Base-by-base conservation (phyloP, 331 rosid genomes). In the Malus hybrid region DNA sequence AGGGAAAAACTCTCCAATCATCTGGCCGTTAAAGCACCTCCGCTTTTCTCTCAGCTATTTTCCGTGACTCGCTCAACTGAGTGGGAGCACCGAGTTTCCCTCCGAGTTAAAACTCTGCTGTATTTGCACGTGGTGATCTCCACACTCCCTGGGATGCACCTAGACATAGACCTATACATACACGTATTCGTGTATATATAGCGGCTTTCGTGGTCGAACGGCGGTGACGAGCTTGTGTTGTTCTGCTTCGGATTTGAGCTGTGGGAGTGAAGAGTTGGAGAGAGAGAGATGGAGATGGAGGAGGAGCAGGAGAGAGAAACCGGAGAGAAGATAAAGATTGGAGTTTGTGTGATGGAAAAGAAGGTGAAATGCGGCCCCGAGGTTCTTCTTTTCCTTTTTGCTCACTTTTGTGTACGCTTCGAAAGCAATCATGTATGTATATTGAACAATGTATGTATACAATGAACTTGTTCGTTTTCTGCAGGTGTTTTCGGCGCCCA, bases 311-410 rank as follows among this genome's bases (percentile, higher is more conserved):
- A n/a, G 67, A 72, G 52, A 39, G 34, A 3, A 3, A 59, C 62
- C 20, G 84, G 76, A 67, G 78, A 56, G 80, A 90, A 88, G 86
- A 77, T 95, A 68, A 84, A 61, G 74, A 79, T 95, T 78, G 99
- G 99, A 73, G 97, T 95, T 19, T 92, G 99, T 73, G 99, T 95
- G 59, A 92, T 92, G 99, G 97, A 91, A 89, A 95, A 95, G 97
- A 95, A 95, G 99, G 99, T 95, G 97, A 95, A 95, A 89, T 86
- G 95, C 88, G 87, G 86, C 87, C 20, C 83, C 82, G 90, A 89
- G 96, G 90, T 87, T 79, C 85, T 71, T 50, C 75, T 55, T 60
- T 67, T 76, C 85, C 75, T 62, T 60, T 61, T 74, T 59, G 28
- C 20, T 57, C 19, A 18, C 10, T 39, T 9, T 76, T 22, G 12